phyloP scores from a whole-genome alignment of 2,329 filamentous ascomycete species.

The Pseudogymnoascus sp. region DNA sequence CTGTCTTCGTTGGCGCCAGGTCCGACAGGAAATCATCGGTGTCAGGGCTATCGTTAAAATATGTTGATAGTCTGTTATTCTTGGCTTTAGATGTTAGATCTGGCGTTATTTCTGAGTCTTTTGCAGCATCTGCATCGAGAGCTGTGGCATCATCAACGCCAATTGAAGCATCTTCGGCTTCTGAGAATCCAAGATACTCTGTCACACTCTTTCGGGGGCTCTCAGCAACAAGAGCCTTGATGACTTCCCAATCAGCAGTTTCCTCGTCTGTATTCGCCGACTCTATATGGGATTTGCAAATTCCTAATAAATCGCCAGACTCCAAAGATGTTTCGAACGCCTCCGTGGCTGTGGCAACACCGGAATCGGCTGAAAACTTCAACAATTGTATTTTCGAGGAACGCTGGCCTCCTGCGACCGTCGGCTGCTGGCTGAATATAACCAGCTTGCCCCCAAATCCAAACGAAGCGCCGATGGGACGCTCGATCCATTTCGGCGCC shows the following conservation, averaged over 20 bases:
- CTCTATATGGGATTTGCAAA: slow-evolving; percentile 73
- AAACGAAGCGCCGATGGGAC: slow-evolving; percentile 79
- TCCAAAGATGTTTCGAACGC: slow-evolving; percentile 78
- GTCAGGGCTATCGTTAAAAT: slow-evolving; percentile 69
- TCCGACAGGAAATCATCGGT: slow-evolving; percentile 81
- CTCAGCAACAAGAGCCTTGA: slow-evolving; percentile 76
- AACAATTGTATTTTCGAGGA: slow-evolving; percentile 76
- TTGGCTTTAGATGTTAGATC: slow-evolving; percentile 41
- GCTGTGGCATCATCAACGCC: slow-evolving; percentile 37
- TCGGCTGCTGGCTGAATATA: slow-evolving; percentile 53
- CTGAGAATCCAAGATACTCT: slow-evolving; percentile 80
- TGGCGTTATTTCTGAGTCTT: slow-evolving; percentile 37
- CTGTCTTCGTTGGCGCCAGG: slow-evolving; percentile 78
- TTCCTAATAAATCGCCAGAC: slow-evolving; percentile 64
- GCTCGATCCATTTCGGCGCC: slow-evolving; percentile 83
- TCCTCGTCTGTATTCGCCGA: slow-evolving; percentile 78
- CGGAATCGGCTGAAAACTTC: slow-evolving; percentile 80
- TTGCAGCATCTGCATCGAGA: slow-evolving; percentile 33
- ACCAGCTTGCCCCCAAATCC: slow-evolving; percentile 93
- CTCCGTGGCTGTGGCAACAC: slow-evolving; percentile 74
- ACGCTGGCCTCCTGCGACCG: slow-evolving; percentile 53
- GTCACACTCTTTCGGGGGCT: slow-evolving; percentile 81
- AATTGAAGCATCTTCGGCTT: slow-evolving; percentile 43
- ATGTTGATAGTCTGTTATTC: slow-evolving; percentile 60
- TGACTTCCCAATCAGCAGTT: slow-evolving; percentile 91